These are phyloP conservation scores for Ophiocordyceps robertsii DNA, from an alignment of 2,329 filamentous ascomycete species.

Conservation along the genomic window DNA sequence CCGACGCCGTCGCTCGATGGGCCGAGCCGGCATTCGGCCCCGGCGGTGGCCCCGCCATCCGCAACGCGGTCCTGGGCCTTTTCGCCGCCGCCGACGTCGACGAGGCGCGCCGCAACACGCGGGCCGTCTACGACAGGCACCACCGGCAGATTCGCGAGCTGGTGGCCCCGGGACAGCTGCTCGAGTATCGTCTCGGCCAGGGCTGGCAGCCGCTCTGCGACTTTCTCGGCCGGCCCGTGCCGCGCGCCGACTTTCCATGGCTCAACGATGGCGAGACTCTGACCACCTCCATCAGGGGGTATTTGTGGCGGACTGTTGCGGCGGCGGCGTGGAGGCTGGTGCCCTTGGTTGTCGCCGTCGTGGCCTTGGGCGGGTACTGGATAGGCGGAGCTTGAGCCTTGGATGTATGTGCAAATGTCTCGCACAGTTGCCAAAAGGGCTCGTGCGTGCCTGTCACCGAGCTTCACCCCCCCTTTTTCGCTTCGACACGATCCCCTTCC, in stretches of 20 bases:
- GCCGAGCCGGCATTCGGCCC: background rate
- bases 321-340: too few relatives aligned
- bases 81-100: conserved; percentile 6
- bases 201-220: conserved; percentile 20
- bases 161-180: conserved; percentile 10
- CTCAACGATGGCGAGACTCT: conserved; percentile 10
- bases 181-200: conserved; percentile 14
- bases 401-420: too few relatives aligned
- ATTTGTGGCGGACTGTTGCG: background rate
- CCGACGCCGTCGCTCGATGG: background rate
- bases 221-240: conserved; percentile 18
- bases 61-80: background rate
- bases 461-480: too few relatives aligned
- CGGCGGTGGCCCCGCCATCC: too few relatives aligned
- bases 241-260: conserved; percentile 12
- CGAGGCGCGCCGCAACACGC: conserved; percentile 4
- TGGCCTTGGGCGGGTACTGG: too few relatives aligned
- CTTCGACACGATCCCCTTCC: too few relatives aligned
- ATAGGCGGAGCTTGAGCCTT: too few relatives aligned
- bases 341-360: too few relatives aligned
- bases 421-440: too few relatives aligned
- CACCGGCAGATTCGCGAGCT: conserved; percentile 11
- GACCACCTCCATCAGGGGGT: background rate
- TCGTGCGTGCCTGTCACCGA: too few relatives aligned
- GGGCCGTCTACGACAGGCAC: conserved; percentile 12